Base-by-base conservation (phyloP, 2,329 filamentous ascomycete genomes). In the Cladosporium colombiae region DNA sequence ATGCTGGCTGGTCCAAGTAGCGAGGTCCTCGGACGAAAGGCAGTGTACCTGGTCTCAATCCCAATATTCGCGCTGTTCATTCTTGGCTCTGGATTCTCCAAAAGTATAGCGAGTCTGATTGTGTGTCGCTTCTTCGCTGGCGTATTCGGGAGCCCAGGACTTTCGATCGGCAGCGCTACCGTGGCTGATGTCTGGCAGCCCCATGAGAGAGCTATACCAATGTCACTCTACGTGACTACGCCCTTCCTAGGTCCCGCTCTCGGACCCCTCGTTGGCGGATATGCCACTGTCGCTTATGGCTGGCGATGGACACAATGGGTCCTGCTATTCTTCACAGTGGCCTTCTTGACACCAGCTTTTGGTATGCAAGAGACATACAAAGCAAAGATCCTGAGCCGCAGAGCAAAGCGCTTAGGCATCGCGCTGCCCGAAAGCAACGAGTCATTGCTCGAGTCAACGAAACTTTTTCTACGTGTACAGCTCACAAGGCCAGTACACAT, bases 61-160 rank as follows among this genome's bases (percentile, higher is more conserved):
- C 80, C 82, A 0, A 69, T 85, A 0, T 85, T 83, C 3, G 80
- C 81, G 2, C 71, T 88, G 0, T 89, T 89, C 71, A 84, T 82
- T 0, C 72, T 88, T 0, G 87, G 86, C 2, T 81, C 82, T 0
- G 86, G 83, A 0, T 80, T 86, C 37, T 80, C 83, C 0, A 78
- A 81, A 25, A 81, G 75, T 35, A 84, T 89, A 18, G 82, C 77
- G 0, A 81, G 78, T 0, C 70, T 90, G 2, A 80, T 82, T 58
- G 75, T 88, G 10, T 78, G 86, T 29, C 80, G 88, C 2, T 88
- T 94, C 79, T 91, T 93, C 71, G 91, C 91, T 58, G 89, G 91
- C 0, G 75, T 89, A 74, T 90, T 90, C 68, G 90, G 89, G 31
- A 89, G 50, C 85, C 91, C 70, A 83, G 91, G 73, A 5, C 49